Evolutionary conservation across 2,329 filamentous ascomycete genomes (phyloP), one percentile per base, ranked within the genome.

Genomic region (Endothia cerciana): DNA sequence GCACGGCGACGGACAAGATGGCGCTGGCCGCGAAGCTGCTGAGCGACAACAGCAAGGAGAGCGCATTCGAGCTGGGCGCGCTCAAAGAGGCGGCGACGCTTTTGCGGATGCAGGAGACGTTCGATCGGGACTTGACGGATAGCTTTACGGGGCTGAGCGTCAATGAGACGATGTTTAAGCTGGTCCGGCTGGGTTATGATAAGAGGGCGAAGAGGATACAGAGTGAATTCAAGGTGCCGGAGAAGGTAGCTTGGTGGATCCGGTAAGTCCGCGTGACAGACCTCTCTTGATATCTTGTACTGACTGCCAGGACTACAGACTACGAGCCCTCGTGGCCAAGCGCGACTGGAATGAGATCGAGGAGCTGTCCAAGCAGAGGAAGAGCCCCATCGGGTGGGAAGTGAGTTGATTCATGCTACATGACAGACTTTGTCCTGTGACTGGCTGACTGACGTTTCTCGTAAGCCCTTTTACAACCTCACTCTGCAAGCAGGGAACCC

Each of bases 341-440:
- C 86, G 95, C 64, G 92, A 97, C 74, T 99, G 94, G 93, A 89
- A 87, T 61, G 94, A 97, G 76, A 85, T 99, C 65, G 94, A 98
- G 76, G 94, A 97, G 71, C 86, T 93, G 71, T 86, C 87, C 43
- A 91, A 89, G 74, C 85, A 84, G 73, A 87, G 91, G 74, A 97
- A 94, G 77, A 95, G 91, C 66, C 92, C 94, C 0, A 98, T 99
- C 75, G 94, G 94, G 13, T 99, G 95, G 95, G 93, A 97, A 86
- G 91, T 93, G 78, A 82, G 88, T 80, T 10, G 10, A 13, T 36
- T 25, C 15, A n/a, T 25, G 11, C 36, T 41, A 38, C 15, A 25
- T 40, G 55, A 28, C 5, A 5, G 1, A 17, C 15, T 41, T 3
- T 10, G 3, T 19, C 25, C 7, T n/a, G 33, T 36, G 53, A 33